A percentile compares a stretch with the other conserved stretches of the same genome.
Evolutionary conservation across 2,329 filamentous ascomycete genomes (phyloP).

Genomic region (Boeremia exigua): DNA sequence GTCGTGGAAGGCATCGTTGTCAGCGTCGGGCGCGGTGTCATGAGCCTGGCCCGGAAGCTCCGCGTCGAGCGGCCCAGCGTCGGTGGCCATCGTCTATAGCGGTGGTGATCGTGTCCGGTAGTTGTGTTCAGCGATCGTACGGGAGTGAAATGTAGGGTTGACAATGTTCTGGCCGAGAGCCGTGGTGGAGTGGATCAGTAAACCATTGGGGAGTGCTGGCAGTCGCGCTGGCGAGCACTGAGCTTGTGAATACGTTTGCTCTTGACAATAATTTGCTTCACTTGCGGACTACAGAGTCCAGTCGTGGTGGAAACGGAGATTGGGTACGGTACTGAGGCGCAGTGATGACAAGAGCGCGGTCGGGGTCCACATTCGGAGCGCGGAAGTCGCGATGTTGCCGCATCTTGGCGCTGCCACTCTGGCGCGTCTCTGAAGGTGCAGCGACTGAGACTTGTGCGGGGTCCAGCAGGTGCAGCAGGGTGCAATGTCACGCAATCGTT

Average conservation of each 20-base stretch:
- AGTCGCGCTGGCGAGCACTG: not conserved
- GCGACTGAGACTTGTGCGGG: slow-evolving; percentile 2
- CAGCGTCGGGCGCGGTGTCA: slow-evolving; percentile 6
- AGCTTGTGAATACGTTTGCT: not conserved
- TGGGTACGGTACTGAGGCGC: not conserved
- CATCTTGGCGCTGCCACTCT: slow-evolving; percentile 9
- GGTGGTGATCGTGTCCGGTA: not conserved
- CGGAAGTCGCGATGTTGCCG: slow-evolving; percentile 17
- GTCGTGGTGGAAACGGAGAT: not conserved
- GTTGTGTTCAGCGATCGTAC: not conserved
- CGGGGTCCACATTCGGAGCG: not conserved
- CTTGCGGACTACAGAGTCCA: not conserved
- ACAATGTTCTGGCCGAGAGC: slow-evolving; percentile 25
- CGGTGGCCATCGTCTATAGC: slow-evolving; percentile 30
- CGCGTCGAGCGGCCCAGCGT: slow-evolving; percentile 21
- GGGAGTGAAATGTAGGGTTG: not conserved
- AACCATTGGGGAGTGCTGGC: slow-evolving; percentile 27
- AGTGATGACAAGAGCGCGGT: not conserved
- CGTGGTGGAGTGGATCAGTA: slow-evolving; percentile 30
- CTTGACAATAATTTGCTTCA: not conserved
- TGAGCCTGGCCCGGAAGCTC: slow-evolving; percentile 21
- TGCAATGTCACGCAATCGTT: not conserved
- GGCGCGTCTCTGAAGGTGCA: not conserved
- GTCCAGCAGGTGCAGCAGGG: not conserved
- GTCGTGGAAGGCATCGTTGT: slow-evolving; percentile 10